phyloP scores from a whole-genome alignment of 352 stramenopile genomes.

The Saprolegnia parasitica region DNA sequence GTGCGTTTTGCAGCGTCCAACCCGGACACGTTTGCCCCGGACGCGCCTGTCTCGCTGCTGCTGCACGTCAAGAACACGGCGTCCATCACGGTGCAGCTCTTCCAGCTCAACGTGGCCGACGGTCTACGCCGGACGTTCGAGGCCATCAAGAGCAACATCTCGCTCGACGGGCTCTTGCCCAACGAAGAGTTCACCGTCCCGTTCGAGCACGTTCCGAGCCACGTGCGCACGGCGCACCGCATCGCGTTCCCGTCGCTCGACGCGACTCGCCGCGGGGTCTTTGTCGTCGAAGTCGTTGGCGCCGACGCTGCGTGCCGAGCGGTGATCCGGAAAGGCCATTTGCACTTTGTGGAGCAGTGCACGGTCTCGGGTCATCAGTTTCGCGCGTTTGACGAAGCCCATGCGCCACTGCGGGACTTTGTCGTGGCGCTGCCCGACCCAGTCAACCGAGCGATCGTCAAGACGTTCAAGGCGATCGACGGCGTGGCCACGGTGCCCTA shows the following conservation, averaged over 20 bases:
- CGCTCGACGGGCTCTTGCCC: slow-evolving; percentile 50
- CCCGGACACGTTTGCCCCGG: slow-evolving; percentile 37
- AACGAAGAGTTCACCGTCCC: slow-evolving; percentile 48
- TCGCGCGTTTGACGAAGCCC: slow-evolving; percentile 45
- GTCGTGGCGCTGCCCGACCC: slow-evolving; percentile 37
- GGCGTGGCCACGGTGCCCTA: slow-evolving; percentile 44
- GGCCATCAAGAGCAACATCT: slow-evolving; percentile 49
- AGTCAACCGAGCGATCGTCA: slow-evolving; percentile 22
- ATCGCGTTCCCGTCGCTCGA: slow-evolving; percentile 35
- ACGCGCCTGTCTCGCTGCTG: slow-evolving; percentile 40
- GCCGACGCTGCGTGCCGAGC: slow-evolving; percentile 50
- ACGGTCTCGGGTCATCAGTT: slow-evolving; percentile 49
- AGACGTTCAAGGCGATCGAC: slow-evolving; percentile 34
- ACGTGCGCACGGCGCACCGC: slow-evolving; percentile 46
- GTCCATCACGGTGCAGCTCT: slow-evolving; percentile 49
- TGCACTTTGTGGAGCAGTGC: slow-evolving; percentile 45
- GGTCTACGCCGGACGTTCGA: slow-evolving; percentile 46
- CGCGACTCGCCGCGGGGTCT: slow-evolving; percentile 40
- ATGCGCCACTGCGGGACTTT: slow-evolving; percentile 41
- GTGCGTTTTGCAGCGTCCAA: slow-evolving; percentile 48
- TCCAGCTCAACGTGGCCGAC: slow-evolving; percentile 56
- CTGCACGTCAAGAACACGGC: slow-evolving; percentile 49
- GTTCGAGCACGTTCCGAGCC: slow-evolving; percentile 36
- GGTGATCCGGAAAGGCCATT: slow-evolving; percentile 51
- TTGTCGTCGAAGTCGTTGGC: slow-evolving; percentile 59